Evolutionary conservation across 2,329 filamentous ascomycete species (phyloP), one percentile per base, ranked within the genome.

Genomic region (Dryadomyces quercivorus): DNA sequence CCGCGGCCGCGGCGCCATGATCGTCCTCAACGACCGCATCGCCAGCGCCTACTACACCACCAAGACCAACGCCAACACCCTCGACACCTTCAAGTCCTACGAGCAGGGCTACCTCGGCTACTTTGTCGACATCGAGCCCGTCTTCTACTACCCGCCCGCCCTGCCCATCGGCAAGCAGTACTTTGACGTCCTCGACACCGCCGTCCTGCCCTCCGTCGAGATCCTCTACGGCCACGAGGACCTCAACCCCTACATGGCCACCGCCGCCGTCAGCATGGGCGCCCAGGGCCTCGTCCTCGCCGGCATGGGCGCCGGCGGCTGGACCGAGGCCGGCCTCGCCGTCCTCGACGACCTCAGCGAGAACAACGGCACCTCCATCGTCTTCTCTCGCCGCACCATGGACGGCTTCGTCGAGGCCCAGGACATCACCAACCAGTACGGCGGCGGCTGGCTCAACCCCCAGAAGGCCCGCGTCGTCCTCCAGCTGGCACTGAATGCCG

Each of bases 11-110:
- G 81, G 81, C 44, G 72, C 76, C 16, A 76, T 85, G 73, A 72
- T 83, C 20, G 76, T 77, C 2, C 66, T 84, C 55, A 84, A 83
- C 62, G 81, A 84, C 64, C 75, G 79, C 55, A 82, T 84, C 59
- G 73, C 72, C 5, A 73, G 69, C 20, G 75, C 78, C 18, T 81
- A 75, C 61, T 84, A 77, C 65, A 77, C 70, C 4, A 77, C 77
- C 52, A 85, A 85, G 67, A 79, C 75, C 36, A 78, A 83, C 60
- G 78, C 80, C 51, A 84, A 84, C 66, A 72, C 75, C 2, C 69
- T 83, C 50, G 81, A 84, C 61, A 81, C 80, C 8, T 85, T 85
- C 72, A 75, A 73, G 62, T 72, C 75, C 1, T 68, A 68, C 15
- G 81, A 85, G 65, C 71, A 72, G 59, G 78, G 80, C 2, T 74